phyloP scores from a whole-genome alignment of 192 early-diverging fungal species.

The Backusella circina region DNA sequence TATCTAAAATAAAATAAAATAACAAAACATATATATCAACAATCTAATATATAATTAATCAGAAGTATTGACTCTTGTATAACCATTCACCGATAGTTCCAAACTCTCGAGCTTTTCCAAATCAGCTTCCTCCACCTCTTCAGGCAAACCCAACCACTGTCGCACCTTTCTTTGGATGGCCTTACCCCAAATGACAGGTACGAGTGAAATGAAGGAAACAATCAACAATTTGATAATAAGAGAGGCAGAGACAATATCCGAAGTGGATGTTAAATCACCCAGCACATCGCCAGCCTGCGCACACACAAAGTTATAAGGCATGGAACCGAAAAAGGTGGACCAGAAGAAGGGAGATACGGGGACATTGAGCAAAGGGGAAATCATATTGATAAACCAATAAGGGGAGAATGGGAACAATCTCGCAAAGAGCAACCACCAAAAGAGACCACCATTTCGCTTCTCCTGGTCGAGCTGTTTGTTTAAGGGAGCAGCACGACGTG shows the following conservation, averaged over 20 bases:
- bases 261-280: constrained; percentile 37
- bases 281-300: constrained; percentile 50
- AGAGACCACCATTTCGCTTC: constrained; percentile 33
- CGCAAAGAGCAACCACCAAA: constrained; percentile 49
- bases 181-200: constrained; percentile 34
- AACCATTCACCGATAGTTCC: background rate
- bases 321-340: constrained; percentile 48
- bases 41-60: background rate
- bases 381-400: constrained; percentile 55
- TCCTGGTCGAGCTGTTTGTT: constrained; percentile 27
- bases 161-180: constrained; percentile 11
- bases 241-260: constrained; percentile 28
- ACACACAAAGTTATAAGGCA: constrained; percentile 54
- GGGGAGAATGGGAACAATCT: constrained; percentile 52
- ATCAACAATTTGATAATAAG: constrained; percentile 33
- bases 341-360: constrained; percentile 47
- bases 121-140: background rate
- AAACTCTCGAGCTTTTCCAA: background rate
- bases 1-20: background rate
- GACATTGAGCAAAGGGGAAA: constrained; percentile 43
- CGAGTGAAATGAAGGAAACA: constrained; percentile 32
- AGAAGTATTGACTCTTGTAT: constrained; percentile 5
- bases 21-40: background rate
- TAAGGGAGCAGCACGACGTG: constrained; percentile 5
- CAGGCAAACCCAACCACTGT: constrained; percentile 1